These are phyloP conservation scores for Solanum phureja DNA, from an alignment of 257 asterid species.

Conservation along the genomic window DNA sequence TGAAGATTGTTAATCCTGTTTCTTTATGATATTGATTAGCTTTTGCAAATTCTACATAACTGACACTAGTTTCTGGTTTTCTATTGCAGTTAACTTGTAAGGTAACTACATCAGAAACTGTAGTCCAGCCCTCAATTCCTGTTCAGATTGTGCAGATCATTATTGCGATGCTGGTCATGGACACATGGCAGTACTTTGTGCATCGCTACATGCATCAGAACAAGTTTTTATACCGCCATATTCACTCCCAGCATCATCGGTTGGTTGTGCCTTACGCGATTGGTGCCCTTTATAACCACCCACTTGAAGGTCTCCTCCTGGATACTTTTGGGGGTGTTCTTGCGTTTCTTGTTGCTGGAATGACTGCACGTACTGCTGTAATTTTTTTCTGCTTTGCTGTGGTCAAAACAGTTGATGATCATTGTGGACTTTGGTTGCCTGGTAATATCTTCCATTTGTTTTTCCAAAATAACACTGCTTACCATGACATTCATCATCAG, in stretches of 20 bases:
- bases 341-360: slow-evolving; percentile 69
- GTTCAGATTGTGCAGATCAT: slow-evolving; percentile 44
- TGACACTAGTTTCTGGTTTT: slow-evolving; percentile 7
- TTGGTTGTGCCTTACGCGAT: slow-evolving; percentile 72
- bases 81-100: slow-evolving; percentile 61
- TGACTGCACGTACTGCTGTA: slow-evolving; percentile 79
- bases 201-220: slow-evolving; percentile 95
- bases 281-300: slow-evolving; percentile 89
- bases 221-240: slow-evolving; percentile 60
- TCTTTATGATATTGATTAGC: background rate
- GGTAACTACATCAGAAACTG: slow-evolving; percentile 19
- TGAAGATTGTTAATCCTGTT: background rate
- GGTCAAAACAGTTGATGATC: slow-evolving; percentile 77
- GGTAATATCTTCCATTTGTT: slow-evolving; percentile 69
- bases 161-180: slow-evolving; percentile 84
- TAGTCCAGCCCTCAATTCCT: slow-evolving; percentile 51
- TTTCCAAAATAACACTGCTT: slow-evolving; percentile 72
- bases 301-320: slow-evolving; percentile 71
- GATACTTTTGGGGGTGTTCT: slow-evolving; percentile 90
- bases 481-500: slow-evolving; percentile 89
- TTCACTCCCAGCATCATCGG: slow-evolving; percentile 82
- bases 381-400: slow-evolving; percentile 82
- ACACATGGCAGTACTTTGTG: slow-evolving; percentile 94
- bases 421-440: slow-evolving; percentile 87
- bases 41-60: background rate